A percentile compares a stretch with the other conserved stretches of the same genome.
These are phyloP conservation scores for Chamaecrista fasciculata DNA, from an alignment of 306 rosid species.

Conservation along the genomic window DNA sequence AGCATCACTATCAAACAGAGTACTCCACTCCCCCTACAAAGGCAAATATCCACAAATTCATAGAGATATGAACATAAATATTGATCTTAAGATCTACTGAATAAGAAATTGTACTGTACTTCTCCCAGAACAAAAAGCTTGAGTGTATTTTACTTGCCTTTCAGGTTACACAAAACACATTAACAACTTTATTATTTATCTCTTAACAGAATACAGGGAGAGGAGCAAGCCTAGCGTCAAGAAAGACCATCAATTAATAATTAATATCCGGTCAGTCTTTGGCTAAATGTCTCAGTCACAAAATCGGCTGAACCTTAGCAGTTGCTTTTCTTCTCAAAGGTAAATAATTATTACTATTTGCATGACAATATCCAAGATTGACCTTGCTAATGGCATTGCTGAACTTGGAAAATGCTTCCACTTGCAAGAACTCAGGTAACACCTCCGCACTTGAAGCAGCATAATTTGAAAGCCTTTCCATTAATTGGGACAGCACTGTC, in stretches of 20 bases:
- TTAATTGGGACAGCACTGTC: constrained; percentile 90
- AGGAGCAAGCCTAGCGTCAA: constrained; percentile 10
- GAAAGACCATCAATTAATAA: constrained; percentile 22
- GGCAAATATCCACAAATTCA: not conserved
- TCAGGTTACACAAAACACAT: not conserved
- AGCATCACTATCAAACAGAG: not conserved
- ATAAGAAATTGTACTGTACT: not conserved
- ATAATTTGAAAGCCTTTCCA: constrained; percentile 97
- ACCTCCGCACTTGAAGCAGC: constrained; percentile 97
- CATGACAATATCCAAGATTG: constrained; percentile 27
- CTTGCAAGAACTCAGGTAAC: constrained; percentile 96
- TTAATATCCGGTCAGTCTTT: constrained; percentile 7
- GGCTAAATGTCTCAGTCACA: not conserved
- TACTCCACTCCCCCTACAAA: constrained; percentile 9
- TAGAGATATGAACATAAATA: not conserved
- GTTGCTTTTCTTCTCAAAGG: not conserved
- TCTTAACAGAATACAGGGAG: not conserved
- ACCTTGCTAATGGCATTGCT: constrained; percentile 97
- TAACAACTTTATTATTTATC: constrained; percentile 13
- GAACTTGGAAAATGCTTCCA: constrained; percentile 96
- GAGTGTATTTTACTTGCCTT: not conserved
- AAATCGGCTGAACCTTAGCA: constrained; percentile 9
- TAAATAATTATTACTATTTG: constrained; percentile 3
- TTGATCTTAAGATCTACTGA: constrained; percentile 10
- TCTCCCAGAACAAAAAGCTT: not conserved